These are phyloP conservation scores for Monosporascus sp. DNA, from an alignment of 2,329 filamentous ascomycete genomes.

Conservation along the genomic window DNA sequence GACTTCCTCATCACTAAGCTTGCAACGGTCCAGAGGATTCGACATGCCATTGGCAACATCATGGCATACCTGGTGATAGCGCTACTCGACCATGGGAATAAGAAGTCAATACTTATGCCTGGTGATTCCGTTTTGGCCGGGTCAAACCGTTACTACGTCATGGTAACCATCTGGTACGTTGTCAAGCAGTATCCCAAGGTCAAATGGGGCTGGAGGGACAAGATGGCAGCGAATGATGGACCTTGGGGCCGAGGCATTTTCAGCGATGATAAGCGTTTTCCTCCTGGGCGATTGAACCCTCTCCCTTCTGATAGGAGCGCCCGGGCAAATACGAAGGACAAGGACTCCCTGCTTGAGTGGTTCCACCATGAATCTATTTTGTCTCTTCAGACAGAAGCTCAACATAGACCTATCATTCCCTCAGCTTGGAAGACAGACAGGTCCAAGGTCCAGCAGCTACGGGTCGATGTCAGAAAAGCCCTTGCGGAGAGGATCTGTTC, in stretches of 20 bases:
- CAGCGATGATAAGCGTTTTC: neutral
- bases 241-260: too few species aligned
- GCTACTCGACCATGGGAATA: neutral
- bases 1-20: too few species aligned
- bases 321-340: conserved; percentile 3
- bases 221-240: too few species aligned
- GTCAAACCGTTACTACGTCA: conserved; percentile 11
- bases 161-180: conserved; percentile 11
- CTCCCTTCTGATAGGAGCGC: neutral
- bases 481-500: conserved; percentile 1
- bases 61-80: conserved; percentile 3
- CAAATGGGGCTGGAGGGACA: conserved; percentile 1
- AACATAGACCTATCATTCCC: neutral
- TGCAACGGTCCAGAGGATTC: neutral
- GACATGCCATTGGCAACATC: conserved; percentile 1
- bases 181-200: conserved; percentile 2
- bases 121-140: neutral
- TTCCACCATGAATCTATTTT: conserved; percentile 9
- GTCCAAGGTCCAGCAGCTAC: neutral
- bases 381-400: neutral
- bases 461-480: neutral
- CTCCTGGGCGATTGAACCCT: neutral
- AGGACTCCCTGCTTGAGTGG: conserved; percentile 8
- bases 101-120: too few species aligned
- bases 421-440: conserved; percentile 1